These are phyloP conservation scores for Alternaria sp. DNA, from an alignment of 2,329 filamentous ascomycete species.

Conservation along the genomic window DNA sequence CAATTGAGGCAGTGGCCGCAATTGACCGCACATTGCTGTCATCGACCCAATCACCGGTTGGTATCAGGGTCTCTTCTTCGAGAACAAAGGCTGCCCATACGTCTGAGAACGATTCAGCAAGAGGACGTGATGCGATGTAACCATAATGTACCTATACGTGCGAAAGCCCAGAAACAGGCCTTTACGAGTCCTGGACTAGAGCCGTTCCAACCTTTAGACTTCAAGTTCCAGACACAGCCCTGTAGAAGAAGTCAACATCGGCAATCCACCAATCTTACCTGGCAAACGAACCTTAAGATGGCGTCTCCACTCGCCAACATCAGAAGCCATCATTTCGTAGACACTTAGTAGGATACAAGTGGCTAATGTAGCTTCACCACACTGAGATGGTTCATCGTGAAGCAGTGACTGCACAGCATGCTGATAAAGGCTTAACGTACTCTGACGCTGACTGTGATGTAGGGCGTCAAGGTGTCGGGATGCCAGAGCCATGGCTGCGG, in stretches of 20 bases:
- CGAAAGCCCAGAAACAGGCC: not conserved
- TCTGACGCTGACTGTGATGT: not conserved
- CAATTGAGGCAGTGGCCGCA: not conserved
- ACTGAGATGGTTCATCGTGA: not conserved
- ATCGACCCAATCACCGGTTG: not conserved
- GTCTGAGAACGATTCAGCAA: not conserved
- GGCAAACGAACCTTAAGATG: not conserved
- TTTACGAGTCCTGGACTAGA: not conserved
- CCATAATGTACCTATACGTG: not conserved
- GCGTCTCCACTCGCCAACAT: not conserved
- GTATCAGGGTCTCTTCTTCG: not conserved
- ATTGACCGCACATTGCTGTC: not conserved
- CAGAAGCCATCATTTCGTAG: not conserved
- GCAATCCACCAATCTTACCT: not conserved
- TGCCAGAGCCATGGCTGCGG: not conserved
- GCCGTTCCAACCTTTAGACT: not conserved
- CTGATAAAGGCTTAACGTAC: not conserved
- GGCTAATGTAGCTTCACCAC: not conserved
- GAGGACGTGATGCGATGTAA: not conserved
- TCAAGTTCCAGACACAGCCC: not conserved
- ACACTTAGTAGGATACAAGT: not conserved
- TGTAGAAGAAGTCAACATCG: not conserved
- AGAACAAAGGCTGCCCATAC: not conserved
- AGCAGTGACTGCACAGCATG: not conserved
- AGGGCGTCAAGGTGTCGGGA: not conserved